Percentiles rank a stretch among this genome's conserved stretches.
These are phyloP conservation scores for Annulohypoxylon bovei DNA, from an alignment of 495 filamentous ascomycete species.

Conservation along the genomic window DNA sequence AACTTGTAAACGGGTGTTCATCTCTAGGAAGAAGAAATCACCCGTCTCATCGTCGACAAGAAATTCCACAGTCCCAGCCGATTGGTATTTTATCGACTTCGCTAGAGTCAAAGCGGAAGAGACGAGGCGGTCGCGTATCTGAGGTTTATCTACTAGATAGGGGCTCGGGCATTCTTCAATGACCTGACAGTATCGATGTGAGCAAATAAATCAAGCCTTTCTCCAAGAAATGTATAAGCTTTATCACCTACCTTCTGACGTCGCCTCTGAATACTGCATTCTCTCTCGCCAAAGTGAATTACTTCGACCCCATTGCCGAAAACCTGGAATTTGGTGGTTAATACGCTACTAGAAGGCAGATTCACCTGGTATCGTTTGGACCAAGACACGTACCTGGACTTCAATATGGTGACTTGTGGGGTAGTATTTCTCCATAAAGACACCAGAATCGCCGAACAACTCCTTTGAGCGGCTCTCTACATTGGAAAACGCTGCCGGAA, in stretches of 20 bases:
- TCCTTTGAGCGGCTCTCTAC: slow-evolving; percentile 28
- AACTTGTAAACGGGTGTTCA: slow-evolving; percentile 75
- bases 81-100: slow-evolving; percentile 64
- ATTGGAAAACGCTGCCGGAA: slow-evolving; percentile 52
- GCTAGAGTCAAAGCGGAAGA: slow-evolving; percentile 63
- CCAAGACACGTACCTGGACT: slow-evolving; percentile 53
- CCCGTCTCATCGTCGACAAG: slow-evolving; percentile 68
- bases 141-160: slow-evolving; percentile 54
- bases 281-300: slow-evolving; percentile 65
- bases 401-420: slow-evolving; percentile 65
- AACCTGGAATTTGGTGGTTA: slow-evolving; percentile 33
- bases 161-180: slow-evolving; percentile 54
- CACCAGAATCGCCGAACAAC: slow-evolving; percentile 37
- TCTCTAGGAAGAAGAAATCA: slow-evolving; percentile 73
- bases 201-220: slow-evolving; percentile 53
- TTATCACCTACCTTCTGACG: slow-evolving; percentile 41
- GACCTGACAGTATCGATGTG: slow-evolving; percentile 15
- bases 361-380: background rate
- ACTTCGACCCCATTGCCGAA: slow-evolving; percentile 65
- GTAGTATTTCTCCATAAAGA: slow-evolving; percentile 58
- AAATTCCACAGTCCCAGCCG: slow-evolving; percentile 71
- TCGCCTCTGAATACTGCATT: slow-evolving; percentile 68
- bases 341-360: background rate
- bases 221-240: background rate
- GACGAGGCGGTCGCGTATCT: slow-evolving; percentile 58